Conservation (phyloP, 352 stramenopile species). For the Phytophthora citrophthora region DNA sequence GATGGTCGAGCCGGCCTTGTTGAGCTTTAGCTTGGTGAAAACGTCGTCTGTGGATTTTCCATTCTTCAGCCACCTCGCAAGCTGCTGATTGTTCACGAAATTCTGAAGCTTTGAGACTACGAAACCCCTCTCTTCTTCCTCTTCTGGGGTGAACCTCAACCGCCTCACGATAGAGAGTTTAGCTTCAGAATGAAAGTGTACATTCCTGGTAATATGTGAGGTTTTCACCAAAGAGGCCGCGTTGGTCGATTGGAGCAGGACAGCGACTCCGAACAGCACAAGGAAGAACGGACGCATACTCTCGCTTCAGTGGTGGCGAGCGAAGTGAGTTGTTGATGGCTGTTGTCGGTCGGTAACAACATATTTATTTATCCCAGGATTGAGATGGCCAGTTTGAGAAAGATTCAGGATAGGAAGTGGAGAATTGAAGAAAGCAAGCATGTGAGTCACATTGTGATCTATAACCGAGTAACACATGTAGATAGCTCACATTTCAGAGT, state of each 20-base stretch:
- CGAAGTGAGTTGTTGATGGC: background rate
- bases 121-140: background rate
- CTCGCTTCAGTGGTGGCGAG: background rate
- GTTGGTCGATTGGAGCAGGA: background rate
- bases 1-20: background rate
- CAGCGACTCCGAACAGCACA: background rate
- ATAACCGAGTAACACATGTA: too few relatives aligned
- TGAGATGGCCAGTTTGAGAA: too few relatives aligned
- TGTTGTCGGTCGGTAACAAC: too few relatives aligned
- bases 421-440: too few relatives aligned
- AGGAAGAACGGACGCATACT: background rate
- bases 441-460: too few relatives aligned
- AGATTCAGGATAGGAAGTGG: too few relatives aligned
- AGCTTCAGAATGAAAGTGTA: too few relatives aligned
- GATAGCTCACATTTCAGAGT: too few relatives aligned
- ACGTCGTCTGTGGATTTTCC: background rate
- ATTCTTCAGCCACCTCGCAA: constrained; percentile 2
- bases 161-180: too few relatives aligned
- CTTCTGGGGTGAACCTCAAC: background rate
- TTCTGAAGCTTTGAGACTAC: background rate
- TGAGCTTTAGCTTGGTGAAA: constrained; percentile 9
- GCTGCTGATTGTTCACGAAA: constrained; percentile 1
- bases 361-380: background rate
- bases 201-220: too few relatives aligned
- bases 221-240: background rate